These are phyloP conservation scores for Scleromitrula shiraiana DNA, from an alignment of 2,329 filamentous ascomycete genomes.

Conservation along the genomic window DNA sequence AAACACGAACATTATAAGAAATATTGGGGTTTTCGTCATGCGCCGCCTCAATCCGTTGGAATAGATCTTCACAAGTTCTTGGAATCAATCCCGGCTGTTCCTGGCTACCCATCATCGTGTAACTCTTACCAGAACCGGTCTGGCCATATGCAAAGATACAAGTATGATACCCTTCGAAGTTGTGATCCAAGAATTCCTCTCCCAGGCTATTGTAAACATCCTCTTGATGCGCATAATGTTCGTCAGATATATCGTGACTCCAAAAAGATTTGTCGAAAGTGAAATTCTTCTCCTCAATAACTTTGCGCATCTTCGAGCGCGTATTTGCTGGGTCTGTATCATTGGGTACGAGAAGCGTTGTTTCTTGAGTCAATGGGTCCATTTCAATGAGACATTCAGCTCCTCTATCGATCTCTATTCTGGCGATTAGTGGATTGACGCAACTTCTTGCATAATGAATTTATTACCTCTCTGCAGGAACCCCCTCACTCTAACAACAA, in stretches of 20 bases:
- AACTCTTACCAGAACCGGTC: constrained; percentile 95
- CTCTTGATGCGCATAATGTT: constrained; percentile 85
- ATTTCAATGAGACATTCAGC: constrained; percentile 85
- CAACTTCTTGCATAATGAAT: constrained; percentile 5
- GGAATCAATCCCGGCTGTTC: constrained; percentile 89
- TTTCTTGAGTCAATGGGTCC: constrained; percentile 80
- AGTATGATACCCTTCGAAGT: constrained; percentile 98
- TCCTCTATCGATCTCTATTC: constrained; percentile 67
- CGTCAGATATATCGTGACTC: constrained; percentile 74
- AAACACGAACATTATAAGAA: constrained; percentile 94
- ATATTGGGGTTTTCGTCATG: constrained; percentile 75
- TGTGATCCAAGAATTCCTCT: constrained; percentile 96
- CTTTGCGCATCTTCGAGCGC: constrained; percentile 59
- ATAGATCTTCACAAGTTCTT: constrained; percentile 90
- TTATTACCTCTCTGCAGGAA: constrained; percentile 71
- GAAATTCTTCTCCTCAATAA: constrained; percentile 81
- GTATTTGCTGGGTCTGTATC: constrained; percentile 46
- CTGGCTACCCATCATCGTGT: constrained; percentile 91
- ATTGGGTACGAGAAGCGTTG: constrained; percentile 66
- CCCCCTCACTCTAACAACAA: constrained; percentile 72
- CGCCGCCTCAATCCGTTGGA: constrained; percentile 77
- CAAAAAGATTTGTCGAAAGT: constrained; percentile 98
- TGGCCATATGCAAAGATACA: constrained; percentile 99
- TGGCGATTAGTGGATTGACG: constrained; percentile 13
- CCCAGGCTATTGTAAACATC: constrained; percentile 91